Base-by-base conservation (phyloP, 768 basidiomycete genomes). In the Agrocybe chaxingu region DNA sequence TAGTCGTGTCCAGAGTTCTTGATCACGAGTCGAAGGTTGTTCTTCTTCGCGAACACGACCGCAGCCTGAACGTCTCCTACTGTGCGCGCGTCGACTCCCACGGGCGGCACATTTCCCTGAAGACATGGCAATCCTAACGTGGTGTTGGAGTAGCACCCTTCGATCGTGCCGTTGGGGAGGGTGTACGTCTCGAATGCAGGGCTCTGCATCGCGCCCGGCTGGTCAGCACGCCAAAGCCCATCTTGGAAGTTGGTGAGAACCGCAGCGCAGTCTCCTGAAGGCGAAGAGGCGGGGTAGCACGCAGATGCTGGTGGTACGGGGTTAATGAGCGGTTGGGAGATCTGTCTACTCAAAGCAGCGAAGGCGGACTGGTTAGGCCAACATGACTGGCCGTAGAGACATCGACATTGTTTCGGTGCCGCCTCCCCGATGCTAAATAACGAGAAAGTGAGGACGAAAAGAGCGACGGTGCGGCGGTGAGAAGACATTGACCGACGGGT, bases 141-240 rank as follows among this genome's bases (percentile, higher is more conserved):
- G 0, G 71, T 73, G 48, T 81, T 72, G 38, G 80, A 51, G 34
- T 77, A 80, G 70, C 81, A 85, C 1, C 68, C 72, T 53, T 72
- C 72, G 42, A 78, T 74, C 39, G 74, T 78, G 31, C 72, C 77
- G 56, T 77, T 78, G 13, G 37, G 53, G n/a, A 66, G 73, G 1
- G 62, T 55, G 48, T 57, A 71, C 1, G 59, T 59, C 43, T 68
- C 66, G 41, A 61, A 64, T 45, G 65, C 66, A 16, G 55, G 42
- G 4, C 57, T 42, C 44, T 77, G 66, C 66, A 74, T 66, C 1
- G 71, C 65, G 0, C 77, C 77, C 10, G 75, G 57, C 32, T 69
- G 66, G 18, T 67, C 60, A 0, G 77, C 50, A 1, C 74, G 70
- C 74, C 77, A 78, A 42, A 40, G 61, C 1, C 71, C 70, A 37